Evolutionary conservation across 2,329 filamentous ascomycete genomes (phyloP).

Genomic region (Claviceps sp.): DNA sequence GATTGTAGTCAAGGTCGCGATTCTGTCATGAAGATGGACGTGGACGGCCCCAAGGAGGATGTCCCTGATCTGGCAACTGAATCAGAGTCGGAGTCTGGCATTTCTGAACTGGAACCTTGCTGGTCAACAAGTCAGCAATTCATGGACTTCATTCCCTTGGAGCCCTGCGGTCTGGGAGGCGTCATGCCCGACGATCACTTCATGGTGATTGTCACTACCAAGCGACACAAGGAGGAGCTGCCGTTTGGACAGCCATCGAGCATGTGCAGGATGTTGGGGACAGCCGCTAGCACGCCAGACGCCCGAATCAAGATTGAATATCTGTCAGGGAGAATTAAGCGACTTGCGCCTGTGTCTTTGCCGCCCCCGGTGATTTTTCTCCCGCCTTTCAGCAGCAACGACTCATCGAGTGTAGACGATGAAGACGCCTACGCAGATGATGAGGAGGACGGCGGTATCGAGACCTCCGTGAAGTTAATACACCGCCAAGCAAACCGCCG

Average conservation of each 20-base stretch:
- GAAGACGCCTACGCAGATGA: slow-evolving; percentile 15
- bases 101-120: slow-evolving; percentile 29
- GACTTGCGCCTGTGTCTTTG: slow-evolving; percentile 32
- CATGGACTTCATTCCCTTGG: slow-evolving; percentile 27
- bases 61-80: slow-evolving; percentile 21
- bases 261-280: slow-evolving; percentile 10
- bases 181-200: slow-evolving; percentile 53
- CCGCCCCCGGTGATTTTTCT: slow-evolving; percentile 41
- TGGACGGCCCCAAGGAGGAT: slow-evolving; percentile 13
- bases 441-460: slow-evolving; percentile 14
- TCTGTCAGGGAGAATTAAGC: slow-evolving; percentile 26
- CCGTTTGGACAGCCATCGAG: background rate
- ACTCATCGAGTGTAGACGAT: slow-evolving; percentile 21
- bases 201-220: slow-evolving; percentile 39
- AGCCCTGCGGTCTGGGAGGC: slow-evolving; percentile 46
- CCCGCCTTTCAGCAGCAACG: slow-evolving; percentile 31
- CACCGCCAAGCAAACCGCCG: slow-evolving; percentile 23
- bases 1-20: slow-evolving; percentile 15
- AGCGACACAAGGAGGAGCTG: slow-evolving; percentile 19
- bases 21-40: slow-evolving; percentile 16
- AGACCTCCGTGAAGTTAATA: slow-evolving; percentile 18
- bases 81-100: slow-evolving; percentile 21
- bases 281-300: slow-evolving; percentile 24
- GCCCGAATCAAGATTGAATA: slow-evolving; percentile 31
- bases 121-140: slow-evolving; percentile 33